Base-by-base conservation (phyloP, 805 yeast genomes). In the Lipomyces anomalus region DNA sequence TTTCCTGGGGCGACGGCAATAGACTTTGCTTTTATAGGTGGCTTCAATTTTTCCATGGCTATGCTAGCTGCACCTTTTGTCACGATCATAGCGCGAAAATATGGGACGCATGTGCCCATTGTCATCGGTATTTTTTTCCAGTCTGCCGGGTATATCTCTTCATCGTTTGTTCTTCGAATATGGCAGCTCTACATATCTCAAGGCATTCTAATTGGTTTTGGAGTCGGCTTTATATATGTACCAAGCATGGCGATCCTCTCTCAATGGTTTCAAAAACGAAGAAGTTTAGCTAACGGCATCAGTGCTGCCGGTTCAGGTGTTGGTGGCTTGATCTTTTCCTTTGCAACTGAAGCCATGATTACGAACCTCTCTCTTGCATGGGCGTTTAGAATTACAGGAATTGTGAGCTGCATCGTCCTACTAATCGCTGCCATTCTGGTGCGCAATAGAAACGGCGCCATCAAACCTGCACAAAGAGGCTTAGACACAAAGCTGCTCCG, bases 21-120 rank as follows among this genome's bases (percentile, higher is more conserved):
- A 20, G 42, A 38, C 35, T 38, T 26, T 13, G 38, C 42, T 13
- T 13, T 38, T 23, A 24, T 38, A 7, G 42, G 42, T 13, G 42
- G 37, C 11, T 28, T 38, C 21, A 18, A 17, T 35, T 24, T 38
- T 9, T 38, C 42, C 2, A 24, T 24, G 35, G 42, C 42, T 9
- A 38, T 38, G 37, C 18, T 38, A 23, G 22, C 23, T 13, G 42
- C 42, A 17, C 42, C 42, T 18, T 21, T 38, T 11, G 42, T 28
- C 4, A 28, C 42, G 11, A 16, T 24, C 17, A 21, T 38, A n/a
- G 9, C 37, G 23, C 35, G 42, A 6, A 18, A 22, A 37, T 37
- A n/a, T 13, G 29, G 29, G 6, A 22, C 24, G 11, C 6, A 24
- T 13, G 4, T 37, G 11, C 11, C 29, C 13, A 37, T 37, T 28